Conservation (phyloP, 2,329 filamentous ascomycete species). For the Ilyonectria destructans region DNA sequence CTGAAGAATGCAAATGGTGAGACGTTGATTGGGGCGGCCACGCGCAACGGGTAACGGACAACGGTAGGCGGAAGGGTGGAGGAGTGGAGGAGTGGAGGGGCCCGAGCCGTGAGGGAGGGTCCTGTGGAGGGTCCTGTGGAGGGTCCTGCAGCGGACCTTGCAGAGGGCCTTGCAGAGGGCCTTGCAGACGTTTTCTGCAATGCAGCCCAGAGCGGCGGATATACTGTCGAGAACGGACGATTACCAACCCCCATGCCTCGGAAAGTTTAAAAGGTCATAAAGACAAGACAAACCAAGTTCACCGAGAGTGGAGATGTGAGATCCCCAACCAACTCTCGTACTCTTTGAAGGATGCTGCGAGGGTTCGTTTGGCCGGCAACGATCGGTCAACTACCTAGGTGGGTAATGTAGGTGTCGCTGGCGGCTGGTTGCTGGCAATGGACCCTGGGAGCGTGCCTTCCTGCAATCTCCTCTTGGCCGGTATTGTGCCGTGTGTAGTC, state of each 20-base stretch:
- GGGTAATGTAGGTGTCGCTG: neutral
- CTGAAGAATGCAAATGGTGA: conserved; percentile 18
- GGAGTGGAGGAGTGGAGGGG: conserved; percentile 1
- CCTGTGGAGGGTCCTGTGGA: neutral
- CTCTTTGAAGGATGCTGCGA: neutral
- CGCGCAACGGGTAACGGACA: neutral
- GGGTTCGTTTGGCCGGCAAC: conserved; percentile 10
- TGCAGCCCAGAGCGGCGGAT: neutral
- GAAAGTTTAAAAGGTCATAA: conserved; percentile 25
- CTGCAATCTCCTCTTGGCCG: conserved; percentile 45
- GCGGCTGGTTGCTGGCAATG: conserved; percentile 15
- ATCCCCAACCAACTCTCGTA: no score
- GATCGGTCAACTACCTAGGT: neutral
- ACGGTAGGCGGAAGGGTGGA: neutral
- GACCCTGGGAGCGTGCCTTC: conserved; percentile 28
- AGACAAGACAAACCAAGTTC: conserved; percentile 13
- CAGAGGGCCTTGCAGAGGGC: neutral
- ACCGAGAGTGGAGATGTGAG: conserved; percentile 18
- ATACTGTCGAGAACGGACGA: conserved; percentile 9
- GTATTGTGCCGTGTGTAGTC: conserved; percentile 7
- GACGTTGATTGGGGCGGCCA: conserved; percentile 29
- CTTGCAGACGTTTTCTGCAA: neutral
- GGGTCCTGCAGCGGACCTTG: neutral
- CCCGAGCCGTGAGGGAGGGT: neutral
- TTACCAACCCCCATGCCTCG: conserved; percentile 16